Evolutionary conservation across 2,329 filamentous ascomycete genomes (phyloP).

Genomic region (Whalleya microplaca): DNA sequence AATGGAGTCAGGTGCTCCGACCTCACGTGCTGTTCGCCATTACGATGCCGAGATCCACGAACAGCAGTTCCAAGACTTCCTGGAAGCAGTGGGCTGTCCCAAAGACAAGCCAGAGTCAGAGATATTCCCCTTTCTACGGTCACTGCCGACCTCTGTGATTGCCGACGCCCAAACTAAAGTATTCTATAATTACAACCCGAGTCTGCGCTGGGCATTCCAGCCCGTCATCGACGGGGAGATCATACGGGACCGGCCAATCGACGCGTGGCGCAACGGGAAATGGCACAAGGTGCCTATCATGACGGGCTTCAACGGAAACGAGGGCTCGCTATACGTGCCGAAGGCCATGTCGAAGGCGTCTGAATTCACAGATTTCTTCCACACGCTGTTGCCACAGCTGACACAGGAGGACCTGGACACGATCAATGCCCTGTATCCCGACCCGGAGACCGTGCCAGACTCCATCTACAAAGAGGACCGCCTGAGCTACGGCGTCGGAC

Average conservation of each 20-base stretch:
- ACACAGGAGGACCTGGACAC: slow-evolving; percentile 39
- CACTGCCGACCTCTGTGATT: slow-evolving; percentile 37
- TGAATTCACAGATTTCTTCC: slow-evolving; percentile 45
- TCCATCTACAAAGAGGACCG: slow-evolving; percentile 46
- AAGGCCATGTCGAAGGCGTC: slow-evolving; percentile 38
- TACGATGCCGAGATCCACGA: slow-evolving; percentile 54
- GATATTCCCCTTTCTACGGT: slow-evolving; percentile 50
- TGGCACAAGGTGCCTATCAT: slow-evolving; percentile 43
- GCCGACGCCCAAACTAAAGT: slow-evolving; percentile 39
- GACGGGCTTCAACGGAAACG: slow-evolving; percentile 48
- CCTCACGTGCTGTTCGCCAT: slow-evolving; percentile 43
- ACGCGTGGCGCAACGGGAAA: slow-evolving; percentile 28
- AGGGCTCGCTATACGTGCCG: slow-evolving; percentile 47
- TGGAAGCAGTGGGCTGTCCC: slow-evolving; percentile 48
- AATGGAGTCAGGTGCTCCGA: slow-evolving; percentile 45
- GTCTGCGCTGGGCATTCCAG: slow-evolving; percentile 54
- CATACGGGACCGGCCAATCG: slow-evolving; percentile 33
- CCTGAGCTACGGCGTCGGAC: slow-evolving; percentile 41
- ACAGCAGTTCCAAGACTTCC: slow-evolving; percentile 51
- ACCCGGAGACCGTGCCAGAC: slow-evolving; percentile 36
- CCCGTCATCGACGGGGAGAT: slow-evolving; percentile 48
- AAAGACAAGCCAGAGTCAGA: slow-evolving; percentile 47
- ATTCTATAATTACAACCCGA: slow-evolving; percentile 40
- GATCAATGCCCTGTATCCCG: slow-evolving; percentile 45
- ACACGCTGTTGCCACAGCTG: slow-evolving; percentile 43